Evolutionary conservation across 257 asterid species (phyloP).

Genomic region (Solanum bukasovii): DNA sequence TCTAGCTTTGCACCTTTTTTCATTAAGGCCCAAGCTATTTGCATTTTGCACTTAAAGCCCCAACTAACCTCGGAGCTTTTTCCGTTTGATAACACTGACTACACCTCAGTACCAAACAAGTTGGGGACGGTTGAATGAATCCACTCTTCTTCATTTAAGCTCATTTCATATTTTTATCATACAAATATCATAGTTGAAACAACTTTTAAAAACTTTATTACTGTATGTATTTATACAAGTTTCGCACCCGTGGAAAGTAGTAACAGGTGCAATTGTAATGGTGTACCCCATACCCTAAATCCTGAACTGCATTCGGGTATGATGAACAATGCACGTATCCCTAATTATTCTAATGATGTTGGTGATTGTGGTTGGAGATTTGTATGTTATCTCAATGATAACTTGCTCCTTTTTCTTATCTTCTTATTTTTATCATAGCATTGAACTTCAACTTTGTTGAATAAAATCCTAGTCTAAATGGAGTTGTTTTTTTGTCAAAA

Average conservation of each 20-base stretch:
- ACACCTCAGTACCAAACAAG: neutral
- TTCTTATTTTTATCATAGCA: neutral
- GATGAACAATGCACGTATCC: neutral
- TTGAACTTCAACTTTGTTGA: neutral
- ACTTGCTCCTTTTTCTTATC: neutral
- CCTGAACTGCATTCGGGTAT: neutral
- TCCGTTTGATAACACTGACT: neutral
- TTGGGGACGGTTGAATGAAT: neutral
- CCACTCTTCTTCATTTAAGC: neutral
- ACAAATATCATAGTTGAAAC: too few relatives aligned
- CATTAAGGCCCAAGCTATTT: neutral
- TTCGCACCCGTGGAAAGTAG: neutral
- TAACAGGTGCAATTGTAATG: neutral
- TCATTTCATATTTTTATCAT: neutral
- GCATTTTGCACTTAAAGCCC: neutral
- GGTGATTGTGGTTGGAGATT: neutral
- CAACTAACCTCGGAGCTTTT: neutral
- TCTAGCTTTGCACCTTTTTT: neutral
- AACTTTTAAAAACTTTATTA: neutral
- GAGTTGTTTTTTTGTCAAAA: slow-evolving; percentile 1
- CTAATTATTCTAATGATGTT: neutral
- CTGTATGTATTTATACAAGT: neutral
- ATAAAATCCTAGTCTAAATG: neutral
- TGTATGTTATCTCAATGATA: neutral
- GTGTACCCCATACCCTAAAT: neutral